phyloP scores from a whole-genome alignment of 2,329 filamentous ascomycete species.

The Herpomyces periplanetae region DNA sequence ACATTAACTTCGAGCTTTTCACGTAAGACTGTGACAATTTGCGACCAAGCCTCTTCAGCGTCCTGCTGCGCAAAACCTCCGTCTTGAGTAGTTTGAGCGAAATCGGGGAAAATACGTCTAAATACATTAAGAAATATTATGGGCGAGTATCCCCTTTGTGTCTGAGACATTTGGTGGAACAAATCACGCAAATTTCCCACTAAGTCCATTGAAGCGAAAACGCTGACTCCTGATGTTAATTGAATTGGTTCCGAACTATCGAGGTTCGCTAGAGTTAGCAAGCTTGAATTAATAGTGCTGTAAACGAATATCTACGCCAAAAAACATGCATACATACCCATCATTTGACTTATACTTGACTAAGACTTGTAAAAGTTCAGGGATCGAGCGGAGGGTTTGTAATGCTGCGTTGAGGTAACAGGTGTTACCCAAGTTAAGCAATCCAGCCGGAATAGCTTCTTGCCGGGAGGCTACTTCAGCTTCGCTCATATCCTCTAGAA shows the following conservation, averaged over 20 bases:
- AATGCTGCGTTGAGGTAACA: conserved; percentile 94
- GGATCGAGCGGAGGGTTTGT: conserved; percentile 56
- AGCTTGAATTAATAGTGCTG: conserved; percentile 6
- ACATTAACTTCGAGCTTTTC: conserved; percentile 31
- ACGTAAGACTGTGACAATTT: conserved; percentile 49
- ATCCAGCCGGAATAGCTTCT: conserved; percentile 48
- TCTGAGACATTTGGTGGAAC: conserved; percentile 60
- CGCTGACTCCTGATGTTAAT: no score
- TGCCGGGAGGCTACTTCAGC: conserved; percentile 48
- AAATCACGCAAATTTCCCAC: conserved; percentile 37
- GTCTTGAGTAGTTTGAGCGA: conserved; percentile 49
- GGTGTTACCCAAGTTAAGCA: conserved; percentile 79
- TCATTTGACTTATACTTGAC: conserved; percentile 15
- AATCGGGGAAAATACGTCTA: conserved; percentile 47
- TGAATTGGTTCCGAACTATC: conserved; percentile 16
- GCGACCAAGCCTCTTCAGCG: conserved; percentile 90
- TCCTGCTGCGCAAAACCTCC: conserved; percentile 89
- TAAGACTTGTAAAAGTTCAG: conserved; percentile 52
- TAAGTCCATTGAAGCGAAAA: conserved; percentile 24
- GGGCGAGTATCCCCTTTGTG: conserved; percentile 51
- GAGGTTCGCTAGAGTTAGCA: conserved; percentile 9
- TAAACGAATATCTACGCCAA: no score
- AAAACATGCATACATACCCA: conserved; percentile 7
- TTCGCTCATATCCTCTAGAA: conserved; percentile 89
- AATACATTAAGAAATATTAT: conserved; percentile 44